These are phyloP conservation scores for Aureobasidium melanogenum DNA, from an alignment of 2,329 filamentous ascomycete species.

Conservation along the genomic window DNA sequence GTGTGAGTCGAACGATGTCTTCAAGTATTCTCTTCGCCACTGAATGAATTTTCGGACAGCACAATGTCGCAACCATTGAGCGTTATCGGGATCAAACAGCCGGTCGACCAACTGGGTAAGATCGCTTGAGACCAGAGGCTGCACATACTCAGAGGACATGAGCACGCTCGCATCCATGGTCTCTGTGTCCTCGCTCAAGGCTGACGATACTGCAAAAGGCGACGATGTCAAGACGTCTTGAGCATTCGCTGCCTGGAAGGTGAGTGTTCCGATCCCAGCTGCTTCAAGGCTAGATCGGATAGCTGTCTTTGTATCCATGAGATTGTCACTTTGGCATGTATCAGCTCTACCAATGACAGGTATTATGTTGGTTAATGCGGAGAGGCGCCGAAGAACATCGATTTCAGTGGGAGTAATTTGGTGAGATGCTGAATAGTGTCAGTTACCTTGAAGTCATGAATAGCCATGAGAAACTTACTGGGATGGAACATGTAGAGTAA, in stretches of 20 bases:
- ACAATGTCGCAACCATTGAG: conserved; percentile 72
- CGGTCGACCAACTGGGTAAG: conserved; percentile 59
- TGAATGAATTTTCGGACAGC: conserved; percentile 72
- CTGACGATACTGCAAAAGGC: conserved; percentile 72
- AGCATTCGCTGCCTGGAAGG: conserved; percentile 41
- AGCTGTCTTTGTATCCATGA: conserved; percentile 53
- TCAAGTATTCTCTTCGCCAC: conserved; percentile 47
- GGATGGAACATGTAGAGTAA: conserved; percentile 73
- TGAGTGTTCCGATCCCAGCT: conserved; percentile 55
- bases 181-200: conserved; percentile 61
- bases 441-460: not conserved
- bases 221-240: conserved; percentile 21
- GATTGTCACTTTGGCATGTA: conserved; percentile 26
- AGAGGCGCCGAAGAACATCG: conserved; percentile 59
- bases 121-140: conserved; percentile 70
- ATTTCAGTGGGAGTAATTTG: conserved; percentile 3
- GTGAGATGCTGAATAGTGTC: not conserved
- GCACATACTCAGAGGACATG: conserved; percentile 85
- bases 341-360: conserved; percentile 75
- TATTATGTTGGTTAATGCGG: conserved; percentile 71
- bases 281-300: conserved; percentile 49
- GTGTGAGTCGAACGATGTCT: conserved; percentile 19
- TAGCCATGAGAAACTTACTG: conserved; percentile 35
- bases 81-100: conserved; percentile 68
- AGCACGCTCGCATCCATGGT: conserved; percentile 86